Evolutionary conservation across 306 rosid species (phyloP), one percentile per base, ranked within the genome.

Genomic region (Cicer arietinum): DNA sequence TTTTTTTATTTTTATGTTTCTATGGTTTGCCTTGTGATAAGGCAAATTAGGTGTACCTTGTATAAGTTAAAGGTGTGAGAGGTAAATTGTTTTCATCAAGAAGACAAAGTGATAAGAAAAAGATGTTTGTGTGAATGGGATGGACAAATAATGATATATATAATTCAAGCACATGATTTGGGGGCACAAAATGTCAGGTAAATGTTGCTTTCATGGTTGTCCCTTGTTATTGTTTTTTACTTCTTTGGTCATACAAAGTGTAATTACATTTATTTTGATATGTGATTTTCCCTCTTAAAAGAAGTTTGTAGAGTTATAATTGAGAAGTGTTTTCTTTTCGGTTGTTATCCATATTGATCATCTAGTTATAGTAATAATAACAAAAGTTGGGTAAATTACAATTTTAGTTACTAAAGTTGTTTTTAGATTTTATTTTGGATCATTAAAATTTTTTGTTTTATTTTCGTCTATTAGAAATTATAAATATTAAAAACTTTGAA

Each of bases 131-230:
- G 65, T 41, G 71, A 78, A 62, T 56, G 61, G 75, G 77, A 71
- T 75, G 84, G 88, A 78, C 72, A 73, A 74, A 75, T 69, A 51
- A 72, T 76, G 77, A 78, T 58, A 77, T 79, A 78, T 58, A 77
- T 79, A 71, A 85, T 78, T 83, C 74, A 77, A 64, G 82, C 88
- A 91, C 90, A 86, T 91, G 92, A 80, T 83, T 66, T 78, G 73
- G 74, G 63, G 81, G 76, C 80, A 84, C 88, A 79, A 80, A 79
- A 86, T 73, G 92, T 82, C 89, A 86, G 83, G 80, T 76, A 58
- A 80, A 75, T 79, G 80, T 80, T 83, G 81, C 81, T 88, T 86
- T 89, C 88, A 80, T 77, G 81, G 88, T 62, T 80, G 86, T 83
- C 87, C 81, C 69, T 61, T 78, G 86, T 78, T 65, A 73, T 42